These are phyloP conservation scores for Termitomyces titanicus DNA, from an alignment of 768 basidiomycete species.

Conservation along the genomic window DNA sequence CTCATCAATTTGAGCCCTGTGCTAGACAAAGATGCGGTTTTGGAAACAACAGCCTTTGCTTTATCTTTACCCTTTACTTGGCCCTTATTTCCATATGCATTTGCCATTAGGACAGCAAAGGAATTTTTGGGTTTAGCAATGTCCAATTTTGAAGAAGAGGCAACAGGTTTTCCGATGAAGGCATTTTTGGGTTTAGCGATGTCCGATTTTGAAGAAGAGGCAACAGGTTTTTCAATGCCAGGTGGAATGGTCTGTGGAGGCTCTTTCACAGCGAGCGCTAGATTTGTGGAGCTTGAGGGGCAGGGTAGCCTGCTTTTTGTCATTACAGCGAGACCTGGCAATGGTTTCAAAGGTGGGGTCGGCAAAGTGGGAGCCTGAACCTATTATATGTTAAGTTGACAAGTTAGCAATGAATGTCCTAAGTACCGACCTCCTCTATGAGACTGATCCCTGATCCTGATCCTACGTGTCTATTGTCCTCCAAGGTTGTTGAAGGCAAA, in stretches of 20 bases:
- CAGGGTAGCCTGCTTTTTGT: constrained; percentile 32
- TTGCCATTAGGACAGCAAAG: constrained; percentile 37
- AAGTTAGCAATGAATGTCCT: neutral
- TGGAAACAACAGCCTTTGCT: constrained; percentile 10
- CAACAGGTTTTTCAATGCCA: neutral
- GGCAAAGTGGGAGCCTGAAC: neutral
- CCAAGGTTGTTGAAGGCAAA: constrained; percentile 17
- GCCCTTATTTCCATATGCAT: constrained; percentile 15
- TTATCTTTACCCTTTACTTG: constrained; percentile 21
- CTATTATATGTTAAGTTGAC: constrained; percentile 1
- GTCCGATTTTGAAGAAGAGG: constrained; percentile 8
- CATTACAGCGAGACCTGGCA: constrained; percentile 7
- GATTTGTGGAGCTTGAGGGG: constrained; percentile 17
- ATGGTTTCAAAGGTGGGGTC: constrained; percentile 10
- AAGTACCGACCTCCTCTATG: constrained; percentile 19
- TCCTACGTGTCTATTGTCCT: constrained; percentile 19
- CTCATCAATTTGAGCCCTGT: neutral
- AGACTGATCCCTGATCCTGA: constrained; percentile 21
- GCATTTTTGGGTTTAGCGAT: constrained; percentile 21
- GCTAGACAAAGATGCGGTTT: constrained; percentile 8
- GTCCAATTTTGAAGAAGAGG: constrained; percentile 8
- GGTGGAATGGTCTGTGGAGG: constrained; percentile 1
- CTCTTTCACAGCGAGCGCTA: neutral
- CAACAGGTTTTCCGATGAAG: constrained; percentile 14
- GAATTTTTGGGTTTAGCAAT: constrained; percentile 21